Evolutionary conservation across 179 eudicot genomes (phyloP), one percentile per base, ranked within the genome.

Genomic region (Beta corolliflora): DNA sequence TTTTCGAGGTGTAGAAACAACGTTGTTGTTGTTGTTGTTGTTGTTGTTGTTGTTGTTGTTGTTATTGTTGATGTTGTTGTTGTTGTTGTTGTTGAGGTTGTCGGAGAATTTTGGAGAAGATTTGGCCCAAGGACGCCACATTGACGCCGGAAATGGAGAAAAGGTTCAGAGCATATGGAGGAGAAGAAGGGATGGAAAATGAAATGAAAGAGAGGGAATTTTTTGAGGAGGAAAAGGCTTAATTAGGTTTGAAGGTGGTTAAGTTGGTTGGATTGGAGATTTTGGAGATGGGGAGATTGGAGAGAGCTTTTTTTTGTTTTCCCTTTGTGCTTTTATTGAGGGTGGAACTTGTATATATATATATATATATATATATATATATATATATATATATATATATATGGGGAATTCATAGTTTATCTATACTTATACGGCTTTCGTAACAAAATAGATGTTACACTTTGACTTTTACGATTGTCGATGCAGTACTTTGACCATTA

Each of bases 41-140:
- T 36, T 36, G 1, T 36, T 36, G 41, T 1, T 36, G 41, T 1
- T 36, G 3, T 1, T 36, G 41, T 0, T 36, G 41, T 36, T 36
- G 41, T 36, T 36, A 2, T 36, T 36, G 41, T 36, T 31, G 36
- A 31, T 36, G 41, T 36, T 36, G 41, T 36, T 36, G 41, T 36
- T 36, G 41, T 2, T 36, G 41, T 1, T 36, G 41, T 1, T 82
- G 63, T 41, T 6, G 70, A 21, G 36, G 83, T 36, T 52, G 60
- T 80, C 61, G 18, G 82, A 67, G 6, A 11, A 56, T 12, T 52
- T 25, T 9, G 81, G 67, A 15, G 81, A 83, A 31, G 92, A 77
- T 82, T 87, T 92, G 21, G 67, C 48, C 87, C 91, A 85, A 56
- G 86, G 76, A 11, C 84, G 86, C 97, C 94, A 93, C 97, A 93